Evolutionary conservation across 768 basidiomycete species (phyloP), one percentile per base, ranked within the genome.

Genomic region (Lactarius hengduanensis): DNA sequence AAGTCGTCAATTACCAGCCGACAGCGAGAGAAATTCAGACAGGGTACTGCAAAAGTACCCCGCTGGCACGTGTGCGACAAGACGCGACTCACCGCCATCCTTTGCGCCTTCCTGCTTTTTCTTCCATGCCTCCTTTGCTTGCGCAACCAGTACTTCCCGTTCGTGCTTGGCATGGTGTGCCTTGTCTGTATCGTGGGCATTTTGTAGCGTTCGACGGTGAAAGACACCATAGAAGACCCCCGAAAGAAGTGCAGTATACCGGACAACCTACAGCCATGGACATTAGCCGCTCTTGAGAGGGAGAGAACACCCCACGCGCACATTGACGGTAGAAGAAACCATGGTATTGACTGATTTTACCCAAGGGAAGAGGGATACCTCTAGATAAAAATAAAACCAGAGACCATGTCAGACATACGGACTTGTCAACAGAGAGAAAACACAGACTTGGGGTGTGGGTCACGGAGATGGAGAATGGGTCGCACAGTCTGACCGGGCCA

Each of bases 161-260:
- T 84, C 85, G 73, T 92, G 89, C 54, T 86, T 78, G 62, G 88
- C 90, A 74, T 87, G 84, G 70, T 88, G 82, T 68, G 87, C 82
- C 78, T 90, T 92, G 71, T 90, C 84, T 67, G 85, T 79, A 78
- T 96, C 87, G 76, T 92, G 86, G 62, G 84, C 80, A 69, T 86
- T 83, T 80, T 96, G 94, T 71, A 99, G 80, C 73, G 95, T 90
- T 74, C 91, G 87, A 74, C 91, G 90, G 82, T 98, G 96, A 74
- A 87, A 86, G 77, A 96, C 88, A 75, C 96, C 96, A 77, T 98
- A 98, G 75, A 87, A 78, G 71, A 96, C 84, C 75, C 96, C 96
- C 53, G 87, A 83, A 70, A 89, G 78, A 72, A 99, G 86, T 59
- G 96, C 94, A 22, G 94, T 89, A 78, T 96, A 98, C 74, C 96